Percentiles rank a stretch among this genome's conserved stretches.
Conservation (phyloP, 768 basidiomycete genomes). For the Hemileccinum impolitum region DNA sequence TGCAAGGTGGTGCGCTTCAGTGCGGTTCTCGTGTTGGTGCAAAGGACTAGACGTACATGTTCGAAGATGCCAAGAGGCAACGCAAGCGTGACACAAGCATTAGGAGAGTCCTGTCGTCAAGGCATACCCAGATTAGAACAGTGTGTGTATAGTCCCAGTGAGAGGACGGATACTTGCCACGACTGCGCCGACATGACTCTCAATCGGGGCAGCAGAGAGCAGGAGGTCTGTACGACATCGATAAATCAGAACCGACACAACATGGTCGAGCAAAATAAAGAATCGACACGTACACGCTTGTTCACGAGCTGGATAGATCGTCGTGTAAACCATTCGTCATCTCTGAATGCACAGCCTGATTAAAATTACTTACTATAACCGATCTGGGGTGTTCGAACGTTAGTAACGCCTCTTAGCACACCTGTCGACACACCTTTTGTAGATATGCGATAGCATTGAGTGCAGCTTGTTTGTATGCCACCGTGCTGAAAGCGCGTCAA, state of each 20-base stretch:
- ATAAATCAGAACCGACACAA: background rate
- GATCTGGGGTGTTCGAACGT: slow-evolving; percentile 38
- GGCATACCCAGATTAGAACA: background rate
- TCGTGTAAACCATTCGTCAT: background rate
- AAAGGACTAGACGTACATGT: slow-evolving; percentile 40
- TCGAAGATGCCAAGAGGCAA: slow-evolving; percentile 79
- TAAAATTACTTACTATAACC: slow-evolving; percentile 58
- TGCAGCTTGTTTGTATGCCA: slow-evolving; percentile 79
- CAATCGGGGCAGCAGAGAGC: slow-evolving; percentile 65
- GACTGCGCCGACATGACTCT: slow-evolving; percentile 66
- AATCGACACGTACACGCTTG: slow-evolving; percentile 54
- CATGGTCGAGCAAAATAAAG: background rate
- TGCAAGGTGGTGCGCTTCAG: slow-evolving; percentile 17
- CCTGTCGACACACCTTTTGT: slow-evolving; percentile 44
- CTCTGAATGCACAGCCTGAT: background rate
- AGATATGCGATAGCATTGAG: slow-evolving; percentile 74
- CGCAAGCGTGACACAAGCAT: slow-evolving; percentile 72
- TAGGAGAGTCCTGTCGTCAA: slow-evolving; percentile 59
- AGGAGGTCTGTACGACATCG: slow-evolving; percentile 47
- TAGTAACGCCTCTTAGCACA: background rate
- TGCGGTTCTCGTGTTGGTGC: background rate
- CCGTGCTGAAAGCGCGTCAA: slow-evolving; percentile 42
- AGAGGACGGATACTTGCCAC: slow-evolving; percentile 43
- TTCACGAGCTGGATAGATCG: slow-evolving; percentile 54
- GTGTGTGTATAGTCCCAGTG: background rate